Conservation (phyloP, 345 rosid genomes). For the Excoecaria agallocha region DNA sequence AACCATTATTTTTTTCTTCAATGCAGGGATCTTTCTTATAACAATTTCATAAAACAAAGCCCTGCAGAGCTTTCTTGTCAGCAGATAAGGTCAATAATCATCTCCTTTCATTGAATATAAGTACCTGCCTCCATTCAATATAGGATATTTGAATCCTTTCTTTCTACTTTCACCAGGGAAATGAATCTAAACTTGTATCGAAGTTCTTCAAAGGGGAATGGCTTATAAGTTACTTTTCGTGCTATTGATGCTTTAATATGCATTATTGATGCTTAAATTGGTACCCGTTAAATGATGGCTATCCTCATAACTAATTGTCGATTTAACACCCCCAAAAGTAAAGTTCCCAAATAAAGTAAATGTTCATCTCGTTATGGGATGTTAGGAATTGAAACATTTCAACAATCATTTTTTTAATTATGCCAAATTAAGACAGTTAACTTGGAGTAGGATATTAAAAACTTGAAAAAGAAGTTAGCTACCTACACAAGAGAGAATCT, state of each 20-base stretch:
- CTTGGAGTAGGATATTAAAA: conserved; percentile 97
- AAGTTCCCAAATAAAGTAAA: too few species aligned
- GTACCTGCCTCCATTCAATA: too few species aligned
- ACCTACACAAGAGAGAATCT: conserved; percentile 63
- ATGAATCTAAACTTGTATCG: conserved; percentile 43
- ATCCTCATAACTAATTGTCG: too few species aligned
- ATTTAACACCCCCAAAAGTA: too few species aligned
- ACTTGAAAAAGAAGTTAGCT: conserved; percentile 61
- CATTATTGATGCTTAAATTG: too few species aligned
- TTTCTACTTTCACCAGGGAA: conserved; percentile 25
- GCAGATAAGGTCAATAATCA: conserved; percentile 50
- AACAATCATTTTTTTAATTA: too few species aligned
- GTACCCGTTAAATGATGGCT: too few species aligned
- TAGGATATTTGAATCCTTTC: background rate
- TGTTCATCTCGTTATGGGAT: too few species aligned
- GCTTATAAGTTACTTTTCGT: conserved; percentile 31
- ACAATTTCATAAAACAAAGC: conserved; percentile 54
- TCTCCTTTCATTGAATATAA: background rate
- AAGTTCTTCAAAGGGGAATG: conserved; percentile 33
- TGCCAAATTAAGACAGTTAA: conserved; percentile 82
- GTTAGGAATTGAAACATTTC: too few species aligned
- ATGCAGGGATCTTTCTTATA: conserved; percentile 77
- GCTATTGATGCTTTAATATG: background rate
- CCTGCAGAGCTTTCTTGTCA: conserved; percentile 48
- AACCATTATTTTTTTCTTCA: conserved; percentile 2